Evolutionary conservation across 176 grass and related monocot species (phyloP), one percentile per base, ranked within the genome.

Genomic region (Carex cristatella): DNA sequence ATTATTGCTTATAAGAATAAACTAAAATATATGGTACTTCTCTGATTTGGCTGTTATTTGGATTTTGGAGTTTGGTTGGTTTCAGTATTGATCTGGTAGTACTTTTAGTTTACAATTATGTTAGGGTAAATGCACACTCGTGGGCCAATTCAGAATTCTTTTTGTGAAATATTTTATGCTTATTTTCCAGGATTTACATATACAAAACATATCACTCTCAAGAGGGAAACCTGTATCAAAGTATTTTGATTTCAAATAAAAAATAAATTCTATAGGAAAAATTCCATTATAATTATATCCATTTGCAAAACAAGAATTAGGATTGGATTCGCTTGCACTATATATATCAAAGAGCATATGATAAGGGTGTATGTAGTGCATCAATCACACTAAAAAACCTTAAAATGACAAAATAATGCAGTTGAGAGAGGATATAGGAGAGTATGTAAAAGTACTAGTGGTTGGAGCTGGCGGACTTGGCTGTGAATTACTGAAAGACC

Each of bases 401-500:
- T 10, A 10, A 51, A 51, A 51, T 51, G 48, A 51, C 27, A 30
- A 51, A 65, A 46, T 71, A 27, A 14, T 81, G 87, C 82, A 98
- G 96, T 87, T 98, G 78, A 86, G 96, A 65, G 93, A 98, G 49
- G 30, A 79, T 64, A 87, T 98, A 9, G 96, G 93, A 61, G 92
- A 92, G 75, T 18, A 79, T 74, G 93, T 83, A 77, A 92, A 88
- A 87, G 96, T 98, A 62, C 83, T 98, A 59, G 91, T 98, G 19
- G 93, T 98, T 54, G 96, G 95, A 60, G 93, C 93, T 10, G 96
- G 96, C 10, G 96, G 96, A 51, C 85, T 98, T 30, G 96, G 96
- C 31, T 95, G 96, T 78, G 96, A 98, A 83, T 89, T 98, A 70
- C 93, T 98, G 83, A 98, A 98, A 92, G 96, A 98, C 85, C 88